These are phyloP conservation scores for Trichoderma citrinoviride DNA, from an alignment of 2,329 filamentous ascomycete genomes.

Conservation along the genomic window DNA sequence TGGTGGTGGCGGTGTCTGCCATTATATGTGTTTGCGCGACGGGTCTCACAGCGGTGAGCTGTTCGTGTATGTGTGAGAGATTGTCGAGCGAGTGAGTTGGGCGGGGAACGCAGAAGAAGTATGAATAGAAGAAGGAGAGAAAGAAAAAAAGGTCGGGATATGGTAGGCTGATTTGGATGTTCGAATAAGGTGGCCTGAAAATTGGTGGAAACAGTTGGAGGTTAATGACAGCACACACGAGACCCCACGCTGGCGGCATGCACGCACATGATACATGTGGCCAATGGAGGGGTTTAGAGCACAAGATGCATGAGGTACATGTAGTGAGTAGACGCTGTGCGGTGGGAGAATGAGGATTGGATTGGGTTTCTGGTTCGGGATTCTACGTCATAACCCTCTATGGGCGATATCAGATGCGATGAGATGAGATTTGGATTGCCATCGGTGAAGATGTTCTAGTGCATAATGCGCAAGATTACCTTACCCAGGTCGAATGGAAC, in stretches of 20 bases:
- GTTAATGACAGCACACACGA: slow-evolving; percentile 4
- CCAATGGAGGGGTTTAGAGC: background rate
- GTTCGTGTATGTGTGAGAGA: background rate
- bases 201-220: background rate
- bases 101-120: no score
- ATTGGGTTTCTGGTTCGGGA: background rate
- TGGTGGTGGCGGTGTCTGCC: slow-evolving; percentile 40
- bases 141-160: background rate
- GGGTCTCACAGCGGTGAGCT: background rate
- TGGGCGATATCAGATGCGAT: no score
- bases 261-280: background rate
- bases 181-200: slow-evolving; percentile 2
- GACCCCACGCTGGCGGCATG: background rate
- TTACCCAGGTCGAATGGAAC: no score
- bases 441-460: no score
- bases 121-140: no score
- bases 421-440: no score
- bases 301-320: background rate
- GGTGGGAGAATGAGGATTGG: background rate
- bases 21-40: slow-evolving; percentile 31
- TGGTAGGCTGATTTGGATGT: background rate
- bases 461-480: no score
- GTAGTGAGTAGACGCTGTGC: background rate
- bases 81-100: background rate
- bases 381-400: background rate